These are phyloP conservation scores for Psilocybe cubensis DNA, from an alignment of 768 basidiomycete genomes.

Conservation along the genomic window DNA sequence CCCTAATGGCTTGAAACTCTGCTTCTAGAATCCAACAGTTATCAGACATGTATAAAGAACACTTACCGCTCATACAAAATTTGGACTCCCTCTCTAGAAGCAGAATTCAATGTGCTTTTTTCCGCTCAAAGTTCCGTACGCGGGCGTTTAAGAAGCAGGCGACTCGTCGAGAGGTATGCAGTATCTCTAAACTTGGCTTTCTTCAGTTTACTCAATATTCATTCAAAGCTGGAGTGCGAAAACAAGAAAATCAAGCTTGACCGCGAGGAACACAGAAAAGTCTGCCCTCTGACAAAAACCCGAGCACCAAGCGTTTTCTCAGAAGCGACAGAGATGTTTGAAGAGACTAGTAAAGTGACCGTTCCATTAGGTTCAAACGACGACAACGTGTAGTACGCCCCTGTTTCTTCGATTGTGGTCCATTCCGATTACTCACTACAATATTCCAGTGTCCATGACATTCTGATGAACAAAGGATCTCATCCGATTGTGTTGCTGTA, in stretches of 20 bases:
- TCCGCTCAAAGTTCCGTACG: slow-evolving; percentile 1
- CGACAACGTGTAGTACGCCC: slow-evolving; percentile 20
- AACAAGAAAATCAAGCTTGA: neutral
- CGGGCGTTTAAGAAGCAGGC: neutral
- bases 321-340: neutral
- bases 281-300: neutral
- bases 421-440: neutral
- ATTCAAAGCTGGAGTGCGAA: slow-evolving; percentile 3
- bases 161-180: slow-evolving; percentile 10
- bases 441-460: slow-evolving; percentile 8
- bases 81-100: neutral
- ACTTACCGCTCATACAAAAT: neutral
- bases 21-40: neutral
- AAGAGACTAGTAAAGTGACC: neutral
- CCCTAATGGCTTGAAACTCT: neutral
- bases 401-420: neutral
- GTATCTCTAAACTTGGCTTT: neutral
- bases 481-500: neutral
- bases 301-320: neutral
- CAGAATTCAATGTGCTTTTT: slow-evolving; percentile 4
- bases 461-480: neutral
- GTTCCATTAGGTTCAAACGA: neutral
- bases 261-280: neutral
- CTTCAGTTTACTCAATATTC: neutral
- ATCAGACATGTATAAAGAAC: neutral